A percentile compares a stretch with the other conserved stretches of the same genome.
Evolutionary conservation across 2,329 filamentous ascomycete species (phyloP).

Genomic region (Trichoderma sp.): DNA sequence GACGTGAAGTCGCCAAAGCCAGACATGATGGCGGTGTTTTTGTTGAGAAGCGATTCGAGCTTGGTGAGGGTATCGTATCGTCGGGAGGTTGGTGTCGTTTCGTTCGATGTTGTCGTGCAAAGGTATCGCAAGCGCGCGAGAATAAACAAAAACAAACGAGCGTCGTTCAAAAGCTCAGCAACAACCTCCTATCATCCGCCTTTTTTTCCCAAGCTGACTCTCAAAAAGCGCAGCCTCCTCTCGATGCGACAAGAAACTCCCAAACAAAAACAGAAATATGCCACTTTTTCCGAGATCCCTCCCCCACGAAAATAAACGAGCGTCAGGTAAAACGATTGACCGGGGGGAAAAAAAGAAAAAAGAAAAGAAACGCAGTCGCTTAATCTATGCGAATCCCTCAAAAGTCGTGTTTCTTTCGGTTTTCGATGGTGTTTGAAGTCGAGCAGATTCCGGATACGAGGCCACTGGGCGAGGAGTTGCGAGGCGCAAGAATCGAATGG

Average conservation of each 20-base stretch:
- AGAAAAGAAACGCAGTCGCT: background rate
- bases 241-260: background rate
- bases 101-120: background rate
- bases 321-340: conserved; percentile 13
- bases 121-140: background rate
- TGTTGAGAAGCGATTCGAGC: background rate
- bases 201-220: too few species aligned
- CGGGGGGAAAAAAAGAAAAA: background rate
- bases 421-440: background rate
- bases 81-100: background rate
- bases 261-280: background rate
- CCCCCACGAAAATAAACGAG: conserved; percentile 4
- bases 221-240: background rate
- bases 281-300: background rate
- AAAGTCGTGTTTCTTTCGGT: background rate
- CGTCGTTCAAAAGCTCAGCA: background rate
- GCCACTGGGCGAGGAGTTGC: background rate
- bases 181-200: background rate
- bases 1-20: conserved; percentile 87
- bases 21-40: conserved; percentile 54
- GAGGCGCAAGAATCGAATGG: background rate
- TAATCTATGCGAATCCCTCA: background rate
- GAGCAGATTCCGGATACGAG: background rate
- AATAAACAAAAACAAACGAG: background rate
- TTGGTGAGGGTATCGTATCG: background rate